Evolutionary conservation across 1,284 basidiomycete genomes (phyloP).

Genomic region (Ceratobasidium sp.): DNA sequence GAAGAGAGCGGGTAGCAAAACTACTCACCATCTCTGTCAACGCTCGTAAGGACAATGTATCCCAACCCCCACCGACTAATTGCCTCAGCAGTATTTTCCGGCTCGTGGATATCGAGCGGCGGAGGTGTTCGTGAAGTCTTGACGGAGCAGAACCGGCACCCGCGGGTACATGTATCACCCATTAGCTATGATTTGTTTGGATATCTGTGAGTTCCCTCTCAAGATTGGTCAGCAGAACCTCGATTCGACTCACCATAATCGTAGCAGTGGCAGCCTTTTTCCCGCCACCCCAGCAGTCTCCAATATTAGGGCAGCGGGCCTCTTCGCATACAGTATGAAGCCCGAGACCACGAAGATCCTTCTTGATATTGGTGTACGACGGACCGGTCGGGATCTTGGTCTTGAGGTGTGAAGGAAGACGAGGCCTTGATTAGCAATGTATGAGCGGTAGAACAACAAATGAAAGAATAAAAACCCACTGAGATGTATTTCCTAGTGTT

Average conservation of each 20-base stretch:
- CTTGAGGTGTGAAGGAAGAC: conserved; percentile 92
- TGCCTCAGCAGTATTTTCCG: conserved; percentile 98
- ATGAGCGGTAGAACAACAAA: conserved; percentile 28
- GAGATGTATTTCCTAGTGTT: conserved; percentile 79
- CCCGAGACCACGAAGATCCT: conserved; percentile 89
- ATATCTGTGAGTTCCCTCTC: not conserved
- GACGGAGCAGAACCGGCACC: conserved; percentile 97
- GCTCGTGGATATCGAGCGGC: conserved; percentile 95
- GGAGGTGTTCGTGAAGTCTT: conserved; percentile 92
- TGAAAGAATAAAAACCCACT: conserved; percentile 60
- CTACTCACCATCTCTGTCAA: conserved; percentile 90
- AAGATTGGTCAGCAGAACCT: conserved; percentile 13
- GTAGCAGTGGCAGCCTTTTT: conserved; percentile 94
- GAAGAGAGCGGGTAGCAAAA: conserved; percentile 2
- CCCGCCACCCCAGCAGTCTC: conserved; percentile 98
- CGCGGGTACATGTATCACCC: conserved; percentile 99
- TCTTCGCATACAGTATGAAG: conserved; percentile 99
- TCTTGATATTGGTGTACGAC: conserved; percentile 93
- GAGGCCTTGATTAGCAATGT: conserved; percentile 67
- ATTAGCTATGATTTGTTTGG: conserved; percentile 71
- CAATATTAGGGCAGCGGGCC: conserved; percentile 98
- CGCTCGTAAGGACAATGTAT: conserved; percentile 97
- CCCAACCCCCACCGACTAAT: conserved; percentile 98
- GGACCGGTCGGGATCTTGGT: conserved; percentile 91
- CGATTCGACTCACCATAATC: conserved; percentile 83